These are phyloP conservation scores for Penicillium glabrum DNA, from an alignment of 2,329 filamentous ascomycete genomes.

Conservation along the genomic window DNA sequence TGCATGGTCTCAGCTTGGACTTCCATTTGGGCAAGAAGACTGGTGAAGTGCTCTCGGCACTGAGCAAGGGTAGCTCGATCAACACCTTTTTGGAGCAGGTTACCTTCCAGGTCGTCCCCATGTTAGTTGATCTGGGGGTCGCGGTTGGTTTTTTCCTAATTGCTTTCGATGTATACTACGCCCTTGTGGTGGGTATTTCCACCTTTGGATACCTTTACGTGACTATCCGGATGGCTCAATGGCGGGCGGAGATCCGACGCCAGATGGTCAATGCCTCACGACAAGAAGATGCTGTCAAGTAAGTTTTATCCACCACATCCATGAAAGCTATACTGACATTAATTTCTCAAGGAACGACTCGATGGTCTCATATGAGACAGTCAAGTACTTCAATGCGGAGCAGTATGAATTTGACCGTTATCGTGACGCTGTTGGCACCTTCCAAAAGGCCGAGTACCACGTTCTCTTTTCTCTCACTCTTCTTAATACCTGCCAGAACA, in stretches of 20 bases:
- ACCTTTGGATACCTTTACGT: conserved; percentile 97
- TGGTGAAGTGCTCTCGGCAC: conserved; percentile 88
- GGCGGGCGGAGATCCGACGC: conserved; percentile 83
- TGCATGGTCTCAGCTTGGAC: conserved; percentile 90
- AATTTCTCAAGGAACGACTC: conserved; percentile 71
- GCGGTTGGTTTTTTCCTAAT: conserved; percentile 80
- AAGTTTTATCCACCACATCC: conserved; percentile 30
- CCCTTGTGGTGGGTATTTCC: conserved; percentile 82
- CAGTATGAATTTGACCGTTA: conserved; percentile 76
- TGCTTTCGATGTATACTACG: conserved; percentile 83
- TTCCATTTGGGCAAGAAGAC: conserved; percentile 97
- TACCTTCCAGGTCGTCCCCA: conserved; percentile 92
- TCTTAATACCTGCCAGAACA: conserved; percentile 78
- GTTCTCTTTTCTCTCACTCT: conserved; percentile 74
- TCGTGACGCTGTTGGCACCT: conserved; percentile 66
- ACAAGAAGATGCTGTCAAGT: conserved; percentile 94
- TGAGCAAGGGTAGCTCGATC: conserved; percentile 95
- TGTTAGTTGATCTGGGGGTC: conserved; percentile 85
- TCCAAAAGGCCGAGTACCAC: conserved; percentile 72
- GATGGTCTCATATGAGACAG: conserved; percentile 96
- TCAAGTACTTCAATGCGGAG: conserved; percentile 88
- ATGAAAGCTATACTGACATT: neutral
- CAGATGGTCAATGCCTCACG: conserved; percentile 94
- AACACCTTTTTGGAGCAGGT: conserved; percentile 96
- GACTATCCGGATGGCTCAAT: conserved; percentile 93